Base-by-base conservation (phyloP, 768 basidiomycete genomes). In the Russula brevipes region DNA sequence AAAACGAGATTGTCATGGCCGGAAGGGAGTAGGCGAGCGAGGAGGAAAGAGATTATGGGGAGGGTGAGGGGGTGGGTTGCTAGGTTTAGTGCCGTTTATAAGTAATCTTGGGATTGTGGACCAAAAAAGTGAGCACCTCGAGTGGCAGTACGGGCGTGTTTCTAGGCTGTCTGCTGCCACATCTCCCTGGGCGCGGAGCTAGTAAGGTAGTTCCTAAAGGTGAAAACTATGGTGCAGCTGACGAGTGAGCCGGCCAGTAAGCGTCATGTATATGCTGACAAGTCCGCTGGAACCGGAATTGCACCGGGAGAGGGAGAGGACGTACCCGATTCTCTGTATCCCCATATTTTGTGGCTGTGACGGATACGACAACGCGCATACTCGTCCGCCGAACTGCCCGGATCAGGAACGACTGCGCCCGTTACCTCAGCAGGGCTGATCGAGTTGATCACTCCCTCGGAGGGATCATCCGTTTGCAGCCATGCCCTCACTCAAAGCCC, bases 1-100 rank as follows among this genome's bases (percentile, higher is more conserved):
- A 64, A 45, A 35, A 44, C 11, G n/a, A 33, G 12, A 56, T 46
- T 10, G 63, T 55, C 63, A 64, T 64, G 16, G 49, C 30, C 31
- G 53, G 24, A 14, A 17, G 9, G 42, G 17, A 45, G 39, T 9
- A 42, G 54, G 46, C 24, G 1, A 11, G 19, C 19, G 19, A 11
- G 1, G 44, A 7, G 35, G 36, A 6, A 10, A 10, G 19, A 1
- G 35, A 6, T 42, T 35, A 4, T 24, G 30, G 19, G 16, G 19
- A 39, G 5, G 38, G 19, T 14, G 39, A n/a, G n/a, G n/a, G 31
- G 14, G n/a, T 30, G 38, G 2, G 42, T 31, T 14, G 42, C 33
- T 44, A 17, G 41, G 19, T 5, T 50, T 24, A 24, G 24, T 24
- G 24, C 24, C 33, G 47, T 16, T 3, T 54, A 64, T 59, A 54